phyloP scores from a whole-genome alignment of 2,329 filamentous ascomycete genomes.

The Fusarium sublunatum region DNA sequence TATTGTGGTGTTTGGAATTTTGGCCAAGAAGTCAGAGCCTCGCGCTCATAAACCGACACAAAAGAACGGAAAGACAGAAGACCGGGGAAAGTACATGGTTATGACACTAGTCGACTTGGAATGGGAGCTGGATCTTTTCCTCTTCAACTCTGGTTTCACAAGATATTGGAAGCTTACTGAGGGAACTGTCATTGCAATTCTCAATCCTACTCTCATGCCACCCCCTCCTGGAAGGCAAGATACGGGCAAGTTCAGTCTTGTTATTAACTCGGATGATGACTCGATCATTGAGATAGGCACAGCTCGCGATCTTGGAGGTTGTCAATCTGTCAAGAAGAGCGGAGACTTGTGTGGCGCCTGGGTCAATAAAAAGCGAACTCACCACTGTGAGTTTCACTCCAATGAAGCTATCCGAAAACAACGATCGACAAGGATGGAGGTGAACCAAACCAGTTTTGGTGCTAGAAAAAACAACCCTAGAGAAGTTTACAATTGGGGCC shows the following conservation, averaged over 20 bases:
- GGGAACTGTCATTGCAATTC: slow-evolving; percentile 90
- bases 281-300: slow-evolving; percentile 89
- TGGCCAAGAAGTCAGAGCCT: slow-evolving; percentile 89
- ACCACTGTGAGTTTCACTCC: slow-evolving; percentile 93
- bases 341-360: slow-evolving; percentile 83
- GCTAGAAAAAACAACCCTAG: slow-evolving; percentile 48
- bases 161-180: slow-evolving; percentile 93
- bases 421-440: slow-evolving; percentile 75
- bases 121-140: slow-evolving; percentile 90
- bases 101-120: slow-evolving; percentile 87
- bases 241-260: slow-evolving; percentile 86
- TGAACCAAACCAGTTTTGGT: slow-evolving; percentile 74
- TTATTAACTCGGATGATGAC: slow-evolving; percentile 86
- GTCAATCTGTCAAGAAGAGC: slow-evolving; percentile 85
- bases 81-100: slow-evolving; percentile 90
- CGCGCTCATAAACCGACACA: slow-evolving; percentile 65
- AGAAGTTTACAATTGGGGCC: slow-evolving; percentile 34
- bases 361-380: slow-evolving; percentile 88
- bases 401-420: slow-evolving; percentile 81
- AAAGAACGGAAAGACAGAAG: slow-evolving; percentile 61
- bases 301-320: slow-evolving; percentile 87
- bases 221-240: slow-evolving; percentile 79
- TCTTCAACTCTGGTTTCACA: slow-evolving; percentile 91
- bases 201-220: slow-evolving; percentile 93
- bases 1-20: slow-evolving; percentile 87